A percentile compares a stretch with the other conserved stretches of the same genome.
Evolutionary conservation across 2,329 filamentous ascomycete genomes (phyloP).

Genomic region (Hypomyces perniciosus): DNA sequence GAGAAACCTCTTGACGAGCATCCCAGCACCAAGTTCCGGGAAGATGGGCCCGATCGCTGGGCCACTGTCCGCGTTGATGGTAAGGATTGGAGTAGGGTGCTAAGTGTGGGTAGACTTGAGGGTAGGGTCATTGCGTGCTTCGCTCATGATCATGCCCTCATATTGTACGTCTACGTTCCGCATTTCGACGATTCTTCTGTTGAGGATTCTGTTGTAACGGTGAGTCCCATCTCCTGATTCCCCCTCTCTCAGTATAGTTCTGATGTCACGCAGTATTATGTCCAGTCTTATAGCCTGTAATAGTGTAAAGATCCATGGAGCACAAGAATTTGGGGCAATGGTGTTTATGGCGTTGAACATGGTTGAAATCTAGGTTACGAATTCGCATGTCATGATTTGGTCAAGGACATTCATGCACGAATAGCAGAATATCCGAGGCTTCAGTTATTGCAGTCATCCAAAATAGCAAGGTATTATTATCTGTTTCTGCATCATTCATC

Average conservation of each 20-base stretch:
- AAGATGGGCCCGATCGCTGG: slow-evolving; percentile 75
- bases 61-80: slow-evolving; percentile 87
- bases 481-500: slow-evolving; percentile 6
- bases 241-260: neutral
- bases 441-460: neutral
- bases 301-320: neutral
- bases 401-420: neutral
- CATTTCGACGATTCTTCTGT: slow-evolving; percentile 59
- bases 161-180: slow-evolving; percentile 75
- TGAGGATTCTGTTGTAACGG: slow-evolving; percentile 71
- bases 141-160: slow-evolving; percentile 70
- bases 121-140: slow-evolving; percentile 92
- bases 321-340: neutral
- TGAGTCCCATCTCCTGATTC: slow-evolving; percentile 33
- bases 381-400: neutral
- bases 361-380: neutral
- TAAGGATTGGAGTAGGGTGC: slow-evolving; percentile 87
- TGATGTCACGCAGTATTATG: slow-evolving; percentile 34
- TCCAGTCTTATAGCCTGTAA: slow-evolving; percentile 36
- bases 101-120: slow-evolving; percentile 84
- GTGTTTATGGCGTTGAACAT: neutral
- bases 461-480: slow-evolving; percentile 6
- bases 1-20: slow-evolving; percentile 68
- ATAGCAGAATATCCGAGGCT: neutral
- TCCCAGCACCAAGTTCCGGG: slow-evolving; percentile 72